Evolutionary conservation across 2,329 filamentous ascomycete species (phyloP), one percentile per base, ranked within the genome.

Genomic region (Hymenoscyphus fructigenus): DNA sequence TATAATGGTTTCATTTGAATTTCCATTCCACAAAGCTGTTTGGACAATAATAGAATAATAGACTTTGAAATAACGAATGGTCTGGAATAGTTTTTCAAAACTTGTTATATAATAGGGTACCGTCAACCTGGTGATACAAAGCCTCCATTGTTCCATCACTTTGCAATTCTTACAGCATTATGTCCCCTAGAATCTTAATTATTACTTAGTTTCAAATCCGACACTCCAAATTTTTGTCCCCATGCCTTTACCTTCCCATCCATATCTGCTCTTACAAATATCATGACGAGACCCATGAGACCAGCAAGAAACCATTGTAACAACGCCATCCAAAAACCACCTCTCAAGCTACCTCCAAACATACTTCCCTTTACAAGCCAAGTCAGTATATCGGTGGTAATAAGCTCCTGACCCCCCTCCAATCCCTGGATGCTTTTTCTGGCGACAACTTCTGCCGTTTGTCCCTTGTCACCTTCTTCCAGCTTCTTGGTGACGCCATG

Each of bases 361-460:
- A 68, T 87, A 86, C 69, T 79, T 74, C 84, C 88, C 70, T 88
- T 86, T 85, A 97, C 89, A 65, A 92, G 73, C 62, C 85, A 78
- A 1, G 89, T 91, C 56, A 96, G 75, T 66, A 88, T 85, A 67
- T 87, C 89, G 12, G 92, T 91, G 0, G 91, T 89, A 57, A 96
- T 85, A 72, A 91, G 83, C 76, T 91, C 93, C 29, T 93, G 81
- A 0, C 0, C 93, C 38, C 79, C 85, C 77, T 97, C 92, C 53
- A 98, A 79, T 0, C 89, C 91, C 55, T 79, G 79, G 57, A 98
- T 86, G 0, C 91, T 83, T 9, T 81, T 81, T 5, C 78, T 77
- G 1, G 94, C 94, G 17, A 95, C 92, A 66, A 90, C 84, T 3
- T 94, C 88, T 5, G 92, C 90, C 0, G 85, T 88, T 77, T 95